Conservation (phyloP, 371 early-diverging fungal genomes). For the Mucor velutinosus region DNA sequence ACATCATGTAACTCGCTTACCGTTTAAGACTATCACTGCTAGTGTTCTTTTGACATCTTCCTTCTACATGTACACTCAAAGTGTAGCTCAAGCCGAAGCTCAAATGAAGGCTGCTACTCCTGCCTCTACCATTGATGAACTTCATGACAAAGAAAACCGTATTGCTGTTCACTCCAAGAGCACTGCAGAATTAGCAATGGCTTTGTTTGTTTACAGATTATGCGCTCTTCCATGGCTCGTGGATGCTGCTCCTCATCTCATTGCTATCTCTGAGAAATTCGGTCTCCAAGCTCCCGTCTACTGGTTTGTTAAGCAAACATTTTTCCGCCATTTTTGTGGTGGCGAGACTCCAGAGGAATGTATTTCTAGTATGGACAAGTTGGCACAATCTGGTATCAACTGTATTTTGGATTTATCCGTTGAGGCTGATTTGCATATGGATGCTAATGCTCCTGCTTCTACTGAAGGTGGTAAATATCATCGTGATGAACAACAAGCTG, state of each 20-base stretch:
- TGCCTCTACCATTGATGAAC: slow-evolving; percentile 21
- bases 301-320: slow-evolving; percentile 79
- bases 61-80: slow-evolving; percentile 15
- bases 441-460: slow-evolving; percentile 30
- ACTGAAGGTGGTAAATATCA: slow-evolving; percentile 21
- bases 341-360: slow-evolving; percentile 92
- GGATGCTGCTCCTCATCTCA: slow-evolving; percentile 65
- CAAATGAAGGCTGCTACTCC: slow-evolving; percentile 8
- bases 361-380: slow-evolving; percentile 75
- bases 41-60: slow-evolving; percentile 21
- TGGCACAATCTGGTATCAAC: slow-evolving; percentile 74
- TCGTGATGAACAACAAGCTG: slow-evolving; percentile 55
- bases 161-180: slow-evolving; percentile 59
- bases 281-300: slow-evolving; percentile 62
- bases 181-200: slow-evolving; percentile 66
- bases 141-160: slow-evolving; percentile 36
- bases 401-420: slow-evolving; percentile 89
- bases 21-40: slow-evolving; percentile 34
- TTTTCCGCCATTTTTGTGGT: slow-evolving; percentile 93
- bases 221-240: slow-evolving; percentile 73
- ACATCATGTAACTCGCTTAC: slow-evolving; percentile 7
- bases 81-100: slow-evolving; percentile 19
- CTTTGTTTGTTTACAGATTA: slow-evolving; percentile 76
- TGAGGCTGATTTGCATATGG: slow-evolving; percentile 81
- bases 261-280: slow-evolving; percentile 61